Conservation (phyloP, 495 filamentous ascomycete species). For the Friedmanniomyces endolithicus region DNA sequence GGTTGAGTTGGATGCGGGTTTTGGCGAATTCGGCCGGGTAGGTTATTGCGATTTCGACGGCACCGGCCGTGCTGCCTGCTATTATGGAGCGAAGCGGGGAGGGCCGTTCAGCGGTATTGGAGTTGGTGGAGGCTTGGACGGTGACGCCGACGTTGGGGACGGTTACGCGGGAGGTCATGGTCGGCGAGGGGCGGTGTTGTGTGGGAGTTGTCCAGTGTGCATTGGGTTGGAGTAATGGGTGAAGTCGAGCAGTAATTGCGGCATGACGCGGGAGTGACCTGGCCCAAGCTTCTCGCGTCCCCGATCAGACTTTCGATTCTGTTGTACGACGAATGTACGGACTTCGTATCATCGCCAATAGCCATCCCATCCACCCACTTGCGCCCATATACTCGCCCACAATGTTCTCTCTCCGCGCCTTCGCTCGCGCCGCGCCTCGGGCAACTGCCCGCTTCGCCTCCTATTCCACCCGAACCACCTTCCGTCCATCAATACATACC, state of each 20-base stretch:
- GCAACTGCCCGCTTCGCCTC: constrained; percentile 10
- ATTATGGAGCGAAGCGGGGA: constrained; percentile 75
- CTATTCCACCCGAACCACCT: not conserved
- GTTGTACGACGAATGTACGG: not conserved
- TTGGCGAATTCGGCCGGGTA: constrained; percentile 99
- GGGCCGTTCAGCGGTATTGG: constrained; percentile 36
- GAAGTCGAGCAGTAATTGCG: not conserved
- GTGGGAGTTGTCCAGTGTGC: not conserved
- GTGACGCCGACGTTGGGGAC: constrained; percentile 1
- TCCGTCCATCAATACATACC: constrained; percentile 1
- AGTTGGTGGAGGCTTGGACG: not conserved
- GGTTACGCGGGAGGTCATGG: constrained; percentile 2
- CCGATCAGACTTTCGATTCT: not conserved
- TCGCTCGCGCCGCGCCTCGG: constrained; percentile 16
- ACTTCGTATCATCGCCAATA: not conserved
- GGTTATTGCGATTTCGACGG: constrained; percentile 93
- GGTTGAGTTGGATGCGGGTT: constrained; percentile 87
- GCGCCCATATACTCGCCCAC: not conserved
- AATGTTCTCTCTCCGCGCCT: constrained; percentile 17
- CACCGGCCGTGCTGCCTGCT: constrained; percentile 80
- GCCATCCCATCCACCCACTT: not conserved
- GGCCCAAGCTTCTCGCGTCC: not conserved
- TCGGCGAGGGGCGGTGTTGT: not conserved
- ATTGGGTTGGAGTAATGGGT: too few relatives aligned
- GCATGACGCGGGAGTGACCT: not conserved